These are phyloP conservation scores for Komagataella pastoris DNA, from an alignment of 805 yeast genomes.

Conservation along the genomic window DNA sequence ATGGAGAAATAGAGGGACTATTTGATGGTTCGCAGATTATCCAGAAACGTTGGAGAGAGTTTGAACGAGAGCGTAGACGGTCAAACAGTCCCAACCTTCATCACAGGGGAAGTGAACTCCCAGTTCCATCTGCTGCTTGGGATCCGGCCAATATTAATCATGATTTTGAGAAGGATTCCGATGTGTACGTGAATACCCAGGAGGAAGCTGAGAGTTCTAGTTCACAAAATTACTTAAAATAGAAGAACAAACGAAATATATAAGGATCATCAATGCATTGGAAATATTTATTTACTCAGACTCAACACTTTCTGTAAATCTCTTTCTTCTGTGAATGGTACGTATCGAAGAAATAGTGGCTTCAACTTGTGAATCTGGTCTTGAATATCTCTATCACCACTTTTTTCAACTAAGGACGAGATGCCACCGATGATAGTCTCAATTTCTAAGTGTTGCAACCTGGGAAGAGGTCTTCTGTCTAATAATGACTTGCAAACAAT, in stretches of 20 bases:
- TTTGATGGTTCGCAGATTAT: slow-evolving; percentile 85
- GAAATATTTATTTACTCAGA: neutral
- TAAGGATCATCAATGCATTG: neutral
- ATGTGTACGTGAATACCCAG: neutral
- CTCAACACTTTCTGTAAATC: neutral
- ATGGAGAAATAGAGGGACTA: slow-evolving; percentile 61
- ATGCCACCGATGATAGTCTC: slow-evolving; percentile 30
- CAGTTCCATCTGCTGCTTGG: slow-evolving; percentile 2
- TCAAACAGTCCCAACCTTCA: neutral
- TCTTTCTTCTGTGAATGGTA: neutral
- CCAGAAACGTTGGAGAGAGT: slow-evolving; percentile 93
- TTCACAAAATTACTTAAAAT: neutral
- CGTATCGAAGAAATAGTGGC: neutral
- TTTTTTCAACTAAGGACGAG: neutral
- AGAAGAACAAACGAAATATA: neutral
- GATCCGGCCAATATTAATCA: neutral
- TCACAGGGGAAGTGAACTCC: neutral
- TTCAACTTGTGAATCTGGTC: neutral
- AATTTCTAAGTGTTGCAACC: slow-evolving; percentile 55
- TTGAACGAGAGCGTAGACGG: slow-evolving; percentile 48
- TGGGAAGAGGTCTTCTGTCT: slow-evolving; percentile 51
- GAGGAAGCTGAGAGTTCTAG: neutral
- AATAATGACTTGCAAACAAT: slow-evolving; percentile 49
- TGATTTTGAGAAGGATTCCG: neutral
- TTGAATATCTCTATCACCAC: neutral